phyloP scores from a whole-genome alignment of 2,329 filamentous ascomycete genomes.

The Graphiopsis chlorocephala region DNA sequence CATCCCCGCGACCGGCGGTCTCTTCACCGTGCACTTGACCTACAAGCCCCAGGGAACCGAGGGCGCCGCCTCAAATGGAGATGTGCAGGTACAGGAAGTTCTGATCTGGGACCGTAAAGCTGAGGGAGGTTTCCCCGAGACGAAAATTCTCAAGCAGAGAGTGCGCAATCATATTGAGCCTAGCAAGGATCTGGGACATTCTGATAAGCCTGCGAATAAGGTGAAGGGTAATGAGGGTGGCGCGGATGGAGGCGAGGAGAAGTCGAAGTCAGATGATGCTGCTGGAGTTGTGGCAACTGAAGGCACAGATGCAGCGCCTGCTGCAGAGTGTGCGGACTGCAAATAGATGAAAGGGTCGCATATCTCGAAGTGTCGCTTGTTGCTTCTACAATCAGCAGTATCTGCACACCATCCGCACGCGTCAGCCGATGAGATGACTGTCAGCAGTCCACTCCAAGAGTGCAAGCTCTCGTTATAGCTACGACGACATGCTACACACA shows the following conservation, averaged over 20 bases:
- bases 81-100: constrained; percentile 40
- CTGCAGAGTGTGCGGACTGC: not conserved
- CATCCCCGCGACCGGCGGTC: constrained; percentile 78
- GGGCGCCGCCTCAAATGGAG: not conserved
- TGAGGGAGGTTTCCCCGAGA: constrained; percentile 91
- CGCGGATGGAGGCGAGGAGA: not conserved
- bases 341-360: not conserved
- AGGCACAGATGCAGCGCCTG: not conserved
- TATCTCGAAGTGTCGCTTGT: not conserved
- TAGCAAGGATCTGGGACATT: constrained; percentile 72
- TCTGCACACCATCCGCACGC: too few relatives aligned
- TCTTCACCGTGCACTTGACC: constrained; percentile 72
- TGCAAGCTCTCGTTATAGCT: not conserved
- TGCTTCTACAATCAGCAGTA: too few relatives aligned
- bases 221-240: constrained; percentile 2
- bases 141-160: constrained; percentile 82
- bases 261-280: not conserved
- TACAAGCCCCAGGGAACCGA: constrained; percentile 23
- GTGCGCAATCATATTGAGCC: constrained; percentile 83
- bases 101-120: constrained; percentile 83
- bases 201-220: constrained; percentile 38
- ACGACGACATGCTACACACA: not conserved
- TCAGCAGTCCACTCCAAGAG: not conserved
- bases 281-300: not conserved
- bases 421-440: not conserved